These are phyloP conservation scores for Thamnidium elegans DNA, from an alignment of 192 early-diverging fungal genomes.

Conservation along the genomic window DNA sequence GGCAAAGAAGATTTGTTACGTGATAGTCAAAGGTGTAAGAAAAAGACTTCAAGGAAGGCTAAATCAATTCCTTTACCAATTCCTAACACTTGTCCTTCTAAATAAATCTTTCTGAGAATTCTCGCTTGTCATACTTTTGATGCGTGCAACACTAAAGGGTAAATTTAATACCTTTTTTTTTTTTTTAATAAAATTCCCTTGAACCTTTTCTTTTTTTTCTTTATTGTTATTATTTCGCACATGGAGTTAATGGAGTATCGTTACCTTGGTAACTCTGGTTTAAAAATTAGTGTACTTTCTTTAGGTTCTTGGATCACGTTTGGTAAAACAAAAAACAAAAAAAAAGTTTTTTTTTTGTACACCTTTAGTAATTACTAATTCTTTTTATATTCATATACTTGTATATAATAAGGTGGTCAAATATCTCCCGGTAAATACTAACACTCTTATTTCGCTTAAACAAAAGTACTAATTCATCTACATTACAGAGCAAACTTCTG, in stretches of 20 bases:
- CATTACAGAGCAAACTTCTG: slow-evolving; percentile 51
- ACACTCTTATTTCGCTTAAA: neutral
- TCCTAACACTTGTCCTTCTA: slow-evolving; percentile 8
- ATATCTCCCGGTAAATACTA: slow-evolving; percentile 29
- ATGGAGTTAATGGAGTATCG: slow-evolving; percentile 72
- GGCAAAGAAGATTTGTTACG: slow-evolving; percentile 28
- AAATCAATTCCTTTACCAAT: slow-evolving; percentile 9
- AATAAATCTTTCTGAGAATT: neutral
- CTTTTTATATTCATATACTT: slow-evolving; percentile 3
- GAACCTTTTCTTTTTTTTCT: neutral
- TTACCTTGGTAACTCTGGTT: slow-evolving; percentile 71
- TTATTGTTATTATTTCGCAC: neutral
- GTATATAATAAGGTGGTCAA: slow-evolving; percentile 19
- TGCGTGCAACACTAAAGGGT: neutral
- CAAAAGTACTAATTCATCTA: neutral
- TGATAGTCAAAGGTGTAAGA: slow-evolving; percentile 23
- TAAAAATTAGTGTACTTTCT: slow-evolving; percentile 70
- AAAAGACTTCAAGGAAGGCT: neutral
- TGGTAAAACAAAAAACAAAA: slow-evolving; percentile 56
- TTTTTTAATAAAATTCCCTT: neutral
- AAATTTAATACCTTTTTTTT: neutral
- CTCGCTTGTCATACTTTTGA: neutral
- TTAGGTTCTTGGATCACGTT: slow-evolving; percentile 76
- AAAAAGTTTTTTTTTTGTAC: neutral
- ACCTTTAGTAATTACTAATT: too few species aligned